Conservation (phyloP, 2,329 filamentous ascomycete species). For the Penicillium sp. region DNA sequence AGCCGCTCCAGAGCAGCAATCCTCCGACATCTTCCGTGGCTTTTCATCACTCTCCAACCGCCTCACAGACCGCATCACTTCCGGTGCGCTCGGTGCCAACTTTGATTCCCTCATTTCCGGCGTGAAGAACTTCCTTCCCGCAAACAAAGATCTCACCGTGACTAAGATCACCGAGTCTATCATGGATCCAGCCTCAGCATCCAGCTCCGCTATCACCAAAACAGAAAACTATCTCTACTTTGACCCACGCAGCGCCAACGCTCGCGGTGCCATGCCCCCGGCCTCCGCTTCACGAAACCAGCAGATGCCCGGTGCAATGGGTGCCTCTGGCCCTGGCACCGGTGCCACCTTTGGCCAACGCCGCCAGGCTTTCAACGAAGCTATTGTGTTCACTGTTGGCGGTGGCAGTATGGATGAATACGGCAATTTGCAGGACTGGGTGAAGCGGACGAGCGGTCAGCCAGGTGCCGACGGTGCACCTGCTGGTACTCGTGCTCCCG, state of each 20-base stretch:
- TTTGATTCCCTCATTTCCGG: slow-evolving; percentile 93
- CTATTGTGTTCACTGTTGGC: slow-evolving; percentile 91
- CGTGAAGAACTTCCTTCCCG: slow-evolving; percentile 97
- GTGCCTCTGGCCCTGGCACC: slow-evolving; percentile 61
- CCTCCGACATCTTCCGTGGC: slow-evolving; percentile 79
- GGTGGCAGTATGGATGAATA: slow-evolving; percentile 99
- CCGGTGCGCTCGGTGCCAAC: slow-evolving; percentile 81
- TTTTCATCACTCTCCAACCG: slow-evolving; percentile 91
- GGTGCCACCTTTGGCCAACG: slow-evolving; percentile 87
- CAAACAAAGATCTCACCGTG: slow-evolving; percentile 90
- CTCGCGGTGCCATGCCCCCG: slow-evolving; percentile 85
- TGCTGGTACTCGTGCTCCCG: slow-evolving; percentile 29
- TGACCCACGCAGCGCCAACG: slow-evolving; percentile 89
- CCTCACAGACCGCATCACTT: slow-evolving; percentile 90
- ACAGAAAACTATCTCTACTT: slow-evolving; percentile 98
- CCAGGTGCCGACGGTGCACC: slow-evolving; percentile 52
- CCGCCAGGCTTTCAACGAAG: slow-evolving; percentile 84
- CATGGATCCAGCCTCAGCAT: slow-evolving; percentile 91
- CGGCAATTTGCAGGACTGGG: slow-evolving; percentile 96
- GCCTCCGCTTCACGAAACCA: slow-evolving; percentile 57
- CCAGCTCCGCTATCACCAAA: slow-evolving; percentile 89
- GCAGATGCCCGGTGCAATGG: slow-evolving; percentile 45
- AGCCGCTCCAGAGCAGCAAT: slow-evolving; percentile 63
- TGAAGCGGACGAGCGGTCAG: slow-evolving; percentile 65
- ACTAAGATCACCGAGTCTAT: slow-evolving; percentile 98